Conservation (phyloP, 495 filamentous ascomycete genomes). For the Amniculicola lignicola region DNA sequence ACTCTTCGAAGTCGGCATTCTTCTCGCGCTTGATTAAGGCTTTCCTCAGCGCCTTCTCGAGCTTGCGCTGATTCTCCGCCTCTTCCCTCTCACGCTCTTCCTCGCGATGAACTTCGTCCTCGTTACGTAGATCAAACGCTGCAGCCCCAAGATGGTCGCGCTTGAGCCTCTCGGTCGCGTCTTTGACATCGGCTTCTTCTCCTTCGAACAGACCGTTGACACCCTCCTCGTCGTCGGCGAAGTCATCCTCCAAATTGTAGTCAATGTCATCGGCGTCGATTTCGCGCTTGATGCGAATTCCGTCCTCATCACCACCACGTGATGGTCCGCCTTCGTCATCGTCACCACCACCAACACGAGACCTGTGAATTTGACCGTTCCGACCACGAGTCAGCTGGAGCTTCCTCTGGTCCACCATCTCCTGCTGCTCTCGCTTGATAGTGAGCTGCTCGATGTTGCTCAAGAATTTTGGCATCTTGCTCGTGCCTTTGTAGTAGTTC, state of each 20-base stretch:
- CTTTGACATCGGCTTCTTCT: conserved; percentile 79
- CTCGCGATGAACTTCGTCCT: conserved; percentile 57
- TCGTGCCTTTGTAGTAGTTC: conserved; percentile 67
- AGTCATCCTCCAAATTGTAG: conserved; percentile 46
- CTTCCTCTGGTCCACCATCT: neutral
- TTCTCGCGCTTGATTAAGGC: conserved; percentile 78
- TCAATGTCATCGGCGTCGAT: conserved; percentile 53
- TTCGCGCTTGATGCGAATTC: conserved; percentile 50
- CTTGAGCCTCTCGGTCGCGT: conserved; percentile 79
- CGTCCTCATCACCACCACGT: conserved; percentile 67
- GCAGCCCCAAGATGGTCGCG: conserved; percentile 85
- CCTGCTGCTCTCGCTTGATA: conserved; percentile 21
- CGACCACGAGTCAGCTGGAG: too few species aligned
- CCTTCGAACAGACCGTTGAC: conserved; percentile 69
- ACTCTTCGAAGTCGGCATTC: conserved; percentile 76
- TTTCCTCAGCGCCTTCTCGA: conserved; percentile 67
- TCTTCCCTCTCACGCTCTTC: conserved; percentile 82
- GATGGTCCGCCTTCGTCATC: conserved; percentile 54
- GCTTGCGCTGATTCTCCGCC: conserved; percentile 62
- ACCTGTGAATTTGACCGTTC: conserved; percentile 6
- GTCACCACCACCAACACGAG: conserved; percentile 22
- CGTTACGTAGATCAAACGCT: conserved; percentile 65
- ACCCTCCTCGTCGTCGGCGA: conserved; percentile 83
- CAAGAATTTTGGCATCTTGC: conserved; percentile 72
- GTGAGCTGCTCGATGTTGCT: conserved; percentile 34